Evolutionary conservation across 2,329 filamentous ascomycete species (phyloP).

Genomic region (Diaporthe amygdali): DNA sequence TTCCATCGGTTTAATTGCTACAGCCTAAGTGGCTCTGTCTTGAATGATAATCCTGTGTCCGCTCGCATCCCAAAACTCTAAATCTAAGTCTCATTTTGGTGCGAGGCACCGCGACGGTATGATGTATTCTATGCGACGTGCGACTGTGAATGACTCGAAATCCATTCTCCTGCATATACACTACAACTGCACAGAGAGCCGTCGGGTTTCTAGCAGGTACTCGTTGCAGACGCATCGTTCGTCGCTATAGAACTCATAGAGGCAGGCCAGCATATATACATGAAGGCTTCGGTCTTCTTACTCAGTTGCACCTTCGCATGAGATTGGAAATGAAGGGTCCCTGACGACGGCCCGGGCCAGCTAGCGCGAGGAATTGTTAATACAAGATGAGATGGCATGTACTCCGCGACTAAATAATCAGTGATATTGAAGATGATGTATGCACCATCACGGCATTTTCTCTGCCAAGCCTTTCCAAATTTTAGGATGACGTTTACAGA

Average conservation of each 20-base stretch:
- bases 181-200: not conserved
- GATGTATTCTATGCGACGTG: not conserved
- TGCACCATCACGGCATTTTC: not conserved
- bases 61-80: slow-evolving; percentile 1
- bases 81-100: not conserved
- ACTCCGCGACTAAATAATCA: not conserved
- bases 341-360: not conserved
- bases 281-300: not conserved
- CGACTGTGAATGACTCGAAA: not conserved
- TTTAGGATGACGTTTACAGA: not conserved
- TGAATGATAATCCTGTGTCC: not conserved
- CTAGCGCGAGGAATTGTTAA: not conserved
- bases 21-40: not conserved
- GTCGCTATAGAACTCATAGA: not conserved
- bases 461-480: not conserved
- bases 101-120: not conserved
- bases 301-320: not conserved
- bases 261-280: not conserved
- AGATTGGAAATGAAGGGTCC: not conserved
- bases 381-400: not conserved
- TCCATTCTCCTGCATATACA: not conserved
- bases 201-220: not conserved
- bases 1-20: not conserved
- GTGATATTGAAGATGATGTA: not conserved
- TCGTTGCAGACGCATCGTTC: not conserved